Base-by-base conservation (phyloP, 139 green algal species). In the Diplosphaera chodatii region DNA sequence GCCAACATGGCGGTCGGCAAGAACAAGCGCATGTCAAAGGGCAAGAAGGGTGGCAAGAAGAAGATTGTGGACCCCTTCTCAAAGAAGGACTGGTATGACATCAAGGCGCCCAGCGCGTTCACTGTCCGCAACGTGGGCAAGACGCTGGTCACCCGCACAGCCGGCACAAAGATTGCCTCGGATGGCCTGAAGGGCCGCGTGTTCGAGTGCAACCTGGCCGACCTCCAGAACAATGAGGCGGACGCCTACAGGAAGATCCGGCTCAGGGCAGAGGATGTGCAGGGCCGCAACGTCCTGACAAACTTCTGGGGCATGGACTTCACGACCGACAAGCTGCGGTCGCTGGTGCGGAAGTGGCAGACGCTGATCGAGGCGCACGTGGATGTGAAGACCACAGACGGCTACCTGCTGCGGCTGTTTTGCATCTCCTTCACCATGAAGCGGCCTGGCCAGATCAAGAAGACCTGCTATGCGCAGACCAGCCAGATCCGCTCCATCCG, bases 61-160 rank as follows among this genome's bases (percentile, higher is more conserved):
- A 98, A 98, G 78, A 80, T 83, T 66, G 80, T 89, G 27, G 96
- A 99, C 82, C 95, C 96, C 68, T 99, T 99, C 88, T 80, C 86
- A 63, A 98, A 98, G 90, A 99, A 99, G 92, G 95, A 99, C 84
- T 99, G 96, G 94, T 99, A 99, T 91, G 91, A 98, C 77, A 90
- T 99, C 81, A 99, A 99, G 90, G 96, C 96, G 15, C 96, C 96
- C 64, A 92, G 83, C 78, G 91, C 93, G 80, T 99, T 99, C 90
- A 84, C 75, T 55, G 74, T 86, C 62, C 87, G 93, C 73, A 92
- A 93, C 67, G 81, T 98, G 30, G 96, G 96, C 83, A 98, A 99
- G 95, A 99, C 96, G 18, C 86, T 98, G 68, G 91, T 98, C 22
- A 98, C 94, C 41, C 83, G 96, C 33, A 98, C 96, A 20, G 82